Base-by-base conservation (phyloP, 768 basidiomycete genomes). In the Amanita rubescens region DNA sequence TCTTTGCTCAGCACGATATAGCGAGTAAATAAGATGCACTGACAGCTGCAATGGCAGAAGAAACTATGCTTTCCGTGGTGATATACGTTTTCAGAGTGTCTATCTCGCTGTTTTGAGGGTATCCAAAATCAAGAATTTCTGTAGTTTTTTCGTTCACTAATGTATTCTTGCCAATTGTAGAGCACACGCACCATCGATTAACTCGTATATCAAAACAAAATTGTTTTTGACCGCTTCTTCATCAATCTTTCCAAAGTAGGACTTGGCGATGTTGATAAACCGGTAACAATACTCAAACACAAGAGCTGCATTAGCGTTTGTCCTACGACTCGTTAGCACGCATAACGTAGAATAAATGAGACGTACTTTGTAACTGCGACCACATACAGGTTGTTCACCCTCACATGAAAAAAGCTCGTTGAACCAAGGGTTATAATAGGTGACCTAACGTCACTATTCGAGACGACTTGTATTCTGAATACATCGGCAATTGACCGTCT, bases 191-290 rank as follows among this genome's bases (percentile, higher is more conserved):
- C 95, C 95, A 64, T 99, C 96, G 59, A 98, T 88, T 38, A 99
- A 79, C 69, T 99, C 96, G 62, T 99, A 99, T 42, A 99, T 95
- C 47, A 99, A 74, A 41, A 94, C 94, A 69, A 99, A 99, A 71
- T 99, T 99, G 69, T 95, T 98, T 84, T 98, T 99, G 59, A 99
- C 86, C 19, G 90, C 82, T 67, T 97, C 95, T 67, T 99, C 96
- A 64, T 99, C 96, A 20, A 99, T 81, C 71, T 97, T 98, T 42
- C 94, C 93, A 71, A 98, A 99, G 75, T 99, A 99, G 5, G 91
- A 85, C 67, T 91, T 89, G 57, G 87, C 87, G 60, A 98, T 96
- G 57, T 85, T 82, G 67, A 94, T 92, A 70, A 99, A 95, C 32
- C 92, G 85, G 72, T 98, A 99, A 67, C 91, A 85, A 69, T 92